These are phyloP conservation scores for Claviceps sp. DNA, from an alignment of 2,329 filamentous ascomycete species.

Conservation along the genomic window DNA sequence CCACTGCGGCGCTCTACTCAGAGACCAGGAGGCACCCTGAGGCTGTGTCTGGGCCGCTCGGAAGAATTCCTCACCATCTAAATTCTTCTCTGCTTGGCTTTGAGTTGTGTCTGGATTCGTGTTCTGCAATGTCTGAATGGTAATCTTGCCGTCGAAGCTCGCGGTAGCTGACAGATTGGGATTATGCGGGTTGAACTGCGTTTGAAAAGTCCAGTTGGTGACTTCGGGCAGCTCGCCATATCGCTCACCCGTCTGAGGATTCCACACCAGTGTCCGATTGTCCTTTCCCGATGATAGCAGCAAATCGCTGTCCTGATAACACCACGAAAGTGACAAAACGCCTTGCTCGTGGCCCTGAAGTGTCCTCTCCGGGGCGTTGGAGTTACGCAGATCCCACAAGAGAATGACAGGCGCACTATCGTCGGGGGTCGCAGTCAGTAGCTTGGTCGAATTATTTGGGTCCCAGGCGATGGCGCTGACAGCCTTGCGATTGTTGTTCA, in stretches of 20 bases:
- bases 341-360: conserved; percentile 90
- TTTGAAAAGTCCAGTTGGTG: conserved; percentile 99
- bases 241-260: conserved; percentile 76
- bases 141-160: conserved; percentile 93
- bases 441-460: conserved; percentile 84
- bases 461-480: conserved; percentile 97
- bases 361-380: conserved; percentile 81
- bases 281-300: conserved; percentile 92
- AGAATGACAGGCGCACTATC: conserved; percentile 80
- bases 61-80: conserved; percentile 95
- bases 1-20: conserved; percentile 81
- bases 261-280: conserved; percentile 92
- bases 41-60: conserved; percentile 84
- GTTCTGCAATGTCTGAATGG: conserved; percentile 86
- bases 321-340: conserved; percentile 91
- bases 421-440: conserved; percentile 82
- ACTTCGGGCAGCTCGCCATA: conserved; percentile 92
- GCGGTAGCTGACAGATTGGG: conserved; percentile 87
- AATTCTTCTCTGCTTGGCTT: conserved; percentile 48
- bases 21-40: conserved; percentile 77
- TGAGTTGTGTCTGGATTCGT: conserved; percentile 69
- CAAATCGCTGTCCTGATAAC: conserved; percentile 75
- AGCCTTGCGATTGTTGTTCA: conserved; percentile 90
- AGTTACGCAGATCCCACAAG: conserved; percentile 91
- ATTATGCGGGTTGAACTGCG: conserved; percentile 86